These are phyloP conservation scores for Eimeria falciformis DNA, from an alignment of 169 alveolate genomes.

Conservation along the genomic window DNA sequence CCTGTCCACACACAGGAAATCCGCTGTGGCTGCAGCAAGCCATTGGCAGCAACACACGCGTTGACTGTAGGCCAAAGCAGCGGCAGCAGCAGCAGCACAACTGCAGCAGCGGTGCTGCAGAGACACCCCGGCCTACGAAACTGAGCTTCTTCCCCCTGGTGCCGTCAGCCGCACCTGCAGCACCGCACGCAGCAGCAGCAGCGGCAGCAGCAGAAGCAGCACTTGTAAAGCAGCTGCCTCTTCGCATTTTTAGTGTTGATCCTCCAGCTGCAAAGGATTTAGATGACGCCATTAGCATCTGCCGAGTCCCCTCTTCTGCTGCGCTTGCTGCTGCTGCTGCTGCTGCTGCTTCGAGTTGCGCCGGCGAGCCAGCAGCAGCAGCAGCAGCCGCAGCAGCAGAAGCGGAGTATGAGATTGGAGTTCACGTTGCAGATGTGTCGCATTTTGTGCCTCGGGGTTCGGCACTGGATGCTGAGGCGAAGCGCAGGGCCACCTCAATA, in stretches of 20 bases:
- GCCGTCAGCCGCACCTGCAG: not conserved
- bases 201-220: constrained; percentile 35
- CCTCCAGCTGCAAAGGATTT: constrained; percentile 87
- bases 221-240: not conserved
- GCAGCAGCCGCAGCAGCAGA: constrained; percentile 37
- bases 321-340: constrained; percentile 46
- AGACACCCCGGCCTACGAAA: not conserved
- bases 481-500: constrained; percentile 93
- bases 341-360: constrained; percentile 29
- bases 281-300: constrained; percentile 85
- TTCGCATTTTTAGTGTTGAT: constrained; percentile 83
- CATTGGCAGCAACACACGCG: constrained; percentile 3
- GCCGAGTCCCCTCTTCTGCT: constrained; percentile 30
- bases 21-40: constrained; percentile 73
- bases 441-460: constrained; percentile 94
- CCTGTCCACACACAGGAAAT: constrained; percentile 47
- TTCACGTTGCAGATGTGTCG: constrained; percentile 98
- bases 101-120: not conserved
- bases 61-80: constrained; percentile 60
- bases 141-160: constrained; percentile 22
- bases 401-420: constrained; percentile 91
- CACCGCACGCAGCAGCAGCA: constrained; percentile 6
- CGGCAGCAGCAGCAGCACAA: constrained; percentile 12
- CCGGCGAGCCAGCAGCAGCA: not conserved
- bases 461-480: constrained; percentile 95